Base-by-base conservation (phyloP, 805 yeast genomes). In the Jamesozyma piceae region DNA sequence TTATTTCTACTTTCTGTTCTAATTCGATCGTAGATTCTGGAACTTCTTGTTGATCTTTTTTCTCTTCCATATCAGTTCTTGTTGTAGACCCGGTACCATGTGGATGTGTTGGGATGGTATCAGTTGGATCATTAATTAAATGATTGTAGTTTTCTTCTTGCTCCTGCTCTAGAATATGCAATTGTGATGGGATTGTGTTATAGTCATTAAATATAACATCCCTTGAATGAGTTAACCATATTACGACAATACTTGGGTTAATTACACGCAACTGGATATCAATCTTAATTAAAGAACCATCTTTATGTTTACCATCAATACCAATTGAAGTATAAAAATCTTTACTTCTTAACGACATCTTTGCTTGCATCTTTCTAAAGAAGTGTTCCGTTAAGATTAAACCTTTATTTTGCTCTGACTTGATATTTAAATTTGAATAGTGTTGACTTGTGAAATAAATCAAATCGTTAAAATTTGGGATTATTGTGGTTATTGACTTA, bases 161-260 rank as follows among this genome's bases (percentile, higher is more conserved):
- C 19, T 38, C 39, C 15, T 26, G 34, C 35, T 43, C 38, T 29
- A 42, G 17, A 9, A 66, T 63, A 4, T 60, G 55, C 39, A 66
- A 40, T 43, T 66, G 69, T 1, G 69, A 65, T 18, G 71, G 69
- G 14, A 60, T 48, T n/a, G 63, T 60, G 27, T 55, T 52, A 26
- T 57, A 59, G 24, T 57, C 56, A 21, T 57, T 55, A 21, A 54
- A 58, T 14, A 57, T 56, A 13, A 54, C 58, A 40, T 56, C 62
- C 52, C 89, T 75, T 2, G 89, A 80, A 55, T 82, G 86, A 0
- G 95, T 85, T 9, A 89, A 72, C 96, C 96, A 89, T n/a, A 88
- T 58, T 2, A 83, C 77, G 41, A 73, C 69, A 4, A 77, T 68
- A 15, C 75, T 78, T 13, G 65, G 54, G 15, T 76, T 72, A 22